phyloP scores from a whole-genome alignment of 169 alveolate genomes.

The Pseudocohnilembus persalinus region DNA sequence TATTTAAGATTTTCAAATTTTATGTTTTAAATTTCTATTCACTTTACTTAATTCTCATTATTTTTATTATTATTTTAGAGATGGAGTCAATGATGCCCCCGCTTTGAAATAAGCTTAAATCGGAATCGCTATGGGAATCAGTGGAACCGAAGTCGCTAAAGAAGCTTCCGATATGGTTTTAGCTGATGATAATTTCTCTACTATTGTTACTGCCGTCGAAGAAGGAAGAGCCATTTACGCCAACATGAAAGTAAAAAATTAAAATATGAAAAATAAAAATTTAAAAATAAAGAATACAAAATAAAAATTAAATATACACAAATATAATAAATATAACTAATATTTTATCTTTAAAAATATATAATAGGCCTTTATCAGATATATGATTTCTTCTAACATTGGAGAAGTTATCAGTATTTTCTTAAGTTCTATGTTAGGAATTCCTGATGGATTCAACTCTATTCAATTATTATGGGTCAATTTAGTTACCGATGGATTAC shows the following conservation, averaged over 20 bases:
- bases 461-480: slow-evolving; percentile 99
- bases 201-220: slow-evolving; percentile 99
- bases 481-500: slow-evolving; percentile 99
- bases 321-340: too few relatives aligned
- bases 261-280: slow-evolving; percentile 1
- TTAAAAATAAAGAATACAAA: slow-evolving; percentile 7
- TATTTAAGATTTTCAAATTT: too few relatives aligned
- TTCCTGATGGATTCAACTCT: slow-evolving; percentile 96
- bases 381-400: slow-evolving; percentile 97
- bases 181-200: slow-evolving; percentile 98
- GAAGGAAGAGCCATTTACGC: slow-evolving; percentile 98
- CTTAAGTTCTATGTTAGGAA: slow-evolving; percentile 98
- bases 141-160: slow-evolving; percentile 99
- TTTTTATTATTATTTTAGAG: slow-evolving; percentile 70
- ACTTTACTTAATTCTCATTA: slow-evolving; percentile 56
- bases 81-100: slow-evolving; percentile 99
- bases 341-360: too few relatives aligned
- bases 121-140: slow-evolving; percentile 99
- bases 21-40: too few relatives aligned
- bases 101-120: slow-evolving; percentile 98
- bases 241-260: slow-evolving; percentile 89
- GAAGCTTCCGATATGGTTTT: slow-evolving; percentile 99
- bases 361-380: slow-evolving; percentile 93
- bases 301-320: too few relatives aligned
- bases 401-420: slow-evolving; percentile 99